A percentile compares a stretch with the other conserved stretches of the same genome.
Conservation (phyloP, 2,329 filamentous ascomycete genomes). For the Nemania serpens region DNA sequence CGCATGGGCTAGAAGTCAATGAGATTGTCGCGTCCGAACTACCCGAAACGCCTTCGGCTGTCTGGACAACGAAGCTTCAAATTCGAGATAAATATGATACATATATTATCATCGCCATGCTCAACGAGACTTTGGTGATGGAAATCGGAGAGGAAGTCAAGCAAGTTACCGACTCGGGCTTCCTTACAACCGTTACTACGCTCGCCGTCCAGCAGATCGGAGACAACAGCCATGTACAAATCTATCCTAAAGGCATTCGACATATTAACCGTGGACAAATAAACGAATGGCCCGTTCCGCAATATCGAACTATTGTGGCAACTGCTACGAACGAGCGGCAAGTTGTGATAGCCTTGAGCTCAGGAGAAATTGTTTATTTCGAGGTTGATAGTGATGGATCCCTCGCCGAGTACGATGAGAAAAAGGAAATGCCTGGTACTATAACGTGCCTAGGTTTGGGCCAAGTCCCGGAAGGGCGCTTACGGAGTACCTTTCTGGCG, state of each 20-base stretch:
- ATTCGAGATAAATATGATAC: neutral
- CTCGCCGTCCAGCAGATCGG: neutral
- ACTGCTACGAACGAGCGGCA: neutral
- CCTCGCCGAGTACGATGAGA: neutral
- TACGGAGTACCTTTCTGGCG: neutral
- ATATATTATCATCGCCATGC: neutral
- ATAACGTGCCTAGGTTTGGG: neutral
- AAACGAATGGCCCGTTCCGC: neutral
- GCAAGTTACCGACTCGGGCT: neutral
- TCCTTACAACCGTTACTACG: neutral
- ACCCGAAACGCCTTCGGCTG: neutral
- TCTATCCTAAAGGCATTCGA: neutral
- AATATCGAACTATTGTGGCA: neutral
- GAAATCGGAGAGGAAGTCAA: neutral
- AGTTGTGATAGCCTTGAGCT: neutral
- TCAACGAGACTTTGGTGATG: neutral
- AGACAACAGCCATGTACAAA: neutral
- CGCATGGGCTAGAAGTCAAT: neutral
- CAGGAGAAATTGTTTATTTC: neutral
- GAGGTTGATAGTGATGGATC: neutral
- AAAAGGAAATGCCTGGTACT: neutral
- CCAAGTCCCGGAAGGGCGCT: neutral
- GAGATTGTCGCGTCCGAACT: neutral
- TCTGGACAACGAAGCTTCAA: neutral
- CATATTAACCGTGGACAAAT: neutral